Percentiles rank a stretch among this genome's conserved stretches.
phyloP scores from a whole-genome alignment of 345 rosid genomes.

The Laguncularia racemosa region DNA sequence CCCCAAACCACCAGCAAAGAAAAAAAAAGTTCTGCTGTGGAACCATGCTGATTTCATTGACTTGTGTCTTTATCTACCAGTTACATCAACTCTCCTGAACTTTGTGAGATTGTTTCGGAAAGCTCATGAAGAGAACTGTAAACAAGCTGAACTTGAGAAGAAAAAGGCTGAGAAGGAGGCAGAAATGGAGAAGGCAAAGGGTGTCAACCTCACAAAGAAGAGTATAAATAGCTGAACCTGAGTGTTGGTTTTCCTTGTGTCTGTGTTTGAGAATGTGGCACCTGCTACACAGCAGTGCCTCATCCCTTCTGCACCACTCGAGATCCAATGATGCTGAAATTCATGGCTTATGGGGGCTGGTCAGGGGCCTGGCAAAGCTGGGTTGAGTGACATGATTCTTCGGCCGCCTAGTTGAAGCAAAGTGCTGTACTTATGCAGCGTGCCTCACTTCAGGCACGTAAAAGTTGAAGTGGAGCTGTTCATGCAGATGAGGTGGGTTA shows the following conservation, averaged over 20 bases:
- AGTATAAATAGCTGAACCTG: slow-evolving; percentile 33
- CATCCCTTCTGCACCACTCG: too few relatives aligned
- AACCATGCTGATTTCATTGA: slow-evolving; percentile 1
- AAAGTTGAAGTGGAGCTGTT: slow-evolving; percentile 9
- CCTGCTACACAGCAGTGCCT: background rate
- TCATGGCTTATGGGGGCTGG: too few relatives aligned
- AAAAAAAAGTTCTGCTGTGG: too few relatives aligned
- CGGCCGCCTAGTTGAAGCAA: too few relatives aligned
- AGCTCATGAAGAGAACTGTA: slow-evolving; percentile 91
- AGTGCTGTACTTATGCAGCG: slow-evolving; percentile 6
- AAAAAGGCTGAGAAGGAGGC: slow-evolving; percentile 93
- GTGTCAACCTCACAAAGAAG: slow-evolving; percentile 55
- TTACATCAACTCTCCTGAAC: slow-evolving; percentile 74
- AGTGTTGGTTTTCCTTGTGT: slow-evolving; percentile 7
- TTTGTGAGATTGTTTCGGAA: slow-evolving; percentile 80
- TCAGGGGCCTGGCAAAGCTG: too few relatives aligned
- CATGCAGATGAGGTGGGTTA: background rate
- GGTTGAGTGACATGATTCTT: too few relatives aligned
- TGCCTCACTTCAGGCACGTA: slow-evolving; percentile 6
- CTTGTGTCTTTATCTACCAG: slow-evolving; percentile 34
- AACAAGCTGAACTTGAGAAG: slow-evolving; percentile 85
- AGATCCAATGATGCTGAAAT: background rate
- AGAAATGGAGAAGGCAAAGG: slow-evolving; percentile 85
- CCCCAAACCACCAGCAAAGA: too few relatives aligned
- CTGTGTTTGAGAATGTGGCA: slow-evolving; percentile 12